Evolutionary conservation across 306 rosid species (phyloP), one percentile per base, ranked within the genome.

Genomic region (Lathyrus sativus): DNA sequence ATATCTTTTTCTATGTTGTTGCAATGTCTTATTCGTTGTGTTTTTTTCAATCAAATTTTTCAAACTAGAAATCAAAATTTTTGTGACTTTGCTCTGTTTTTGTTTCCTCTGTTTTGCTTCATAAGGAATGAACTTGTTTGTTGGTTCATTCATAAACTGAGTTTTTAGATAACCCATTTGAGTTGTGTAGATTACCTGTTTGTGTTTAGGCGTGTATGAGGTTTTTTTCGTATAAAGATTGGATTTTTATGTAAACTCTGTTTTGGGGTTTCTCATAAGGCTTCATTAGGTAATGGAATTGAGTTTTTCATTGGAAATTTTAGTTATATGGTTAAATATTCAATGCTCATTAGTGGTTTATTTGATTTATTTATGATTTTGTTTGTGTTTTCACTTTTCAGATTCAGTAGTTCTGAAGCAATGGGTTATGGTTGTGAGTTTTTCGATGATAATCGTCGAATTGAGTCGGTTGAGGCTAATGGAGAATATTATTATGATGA

Each of bases 41-140:
- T 1, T 50, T 50, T 50, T 50, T 18, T 9, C 22, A 35, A 7
- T 35, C 39, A 7, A 7, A 31, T 62, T 22, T 80, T 85, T 89
- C 88, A 88, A 90, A 84, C 50, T 24, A 11, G 46, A 7, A 51
- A 90, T 90, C 83, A 82, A 42, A 37, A 62, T 73, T 55, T 72
- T 64, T 60, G 78, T 83, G 95, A 83, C 82, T 75, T 14, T 81
- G 10, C 76, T 77, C 84, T 84, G 79, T 68, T 78, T 80, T 22
- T 33, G n/a, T 22, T 70, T 49, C 55, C 70, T 72, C 82, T 75
- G 72, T 65, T 81, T 86, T 82, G 80, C 89, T 85, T 88, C 91
- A 57, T 74, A 81, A 61, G 76, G 63, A 82, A 79, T 71, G 65
- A 85, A 78, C 75, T 44, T 18, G 11, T 45, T 64, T 65, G 43